Conservation (phyloP, 495 filamentous ascomycete species). For the Hypoxylon crocopeplum region DNA sequence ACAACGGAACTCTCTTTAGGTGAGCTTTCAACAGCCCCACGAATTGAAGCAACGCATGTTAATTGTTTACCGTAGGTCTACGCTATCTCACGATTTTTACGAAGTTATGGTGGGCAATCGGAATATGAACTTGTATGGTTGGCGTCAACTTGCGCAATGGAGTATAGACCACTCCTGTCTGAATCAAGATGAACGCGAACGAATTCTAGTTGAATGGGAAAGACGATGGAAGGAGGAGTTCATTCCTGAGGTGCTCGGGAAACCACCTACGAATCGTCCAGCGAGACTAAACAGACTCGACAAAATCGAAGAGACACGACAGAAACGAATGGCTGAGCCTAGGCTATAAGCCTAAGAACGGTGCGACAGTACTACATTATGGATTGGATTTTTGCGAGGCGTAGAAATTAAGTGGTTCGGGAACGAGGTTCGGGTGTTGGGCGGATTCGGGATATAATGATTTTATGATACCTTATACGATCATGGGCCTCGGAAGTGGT, state of each 20-base stretch:
- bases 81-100: constrained; percentile 64
- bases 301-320: constrained; percentile 7
- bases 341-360: constrained; percentile 1
- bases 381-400: constrained; percentile 6
- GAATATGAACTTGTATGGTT: constrained; percentile 59
- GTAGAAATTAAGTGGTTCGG: background rate
- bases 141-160: constrained; percentile 61
- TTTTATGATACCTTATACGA: constrained; percentile 20
- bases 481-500: background rate
- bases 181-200: constrained; percentile 39
- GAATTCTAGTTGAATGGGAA: constrained; percentile 50
- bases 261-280: background rate
- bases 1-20: constrained; percentile 63
- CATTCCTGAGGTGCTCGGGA: constrained; percentile 32
- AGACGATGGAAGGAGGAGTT: constrained; percentile 51
- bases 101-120: constrained; percentile 60
- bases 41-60: background rate
- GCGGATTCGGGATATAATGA: constrained; percentile 6
- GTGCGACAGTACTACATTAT: background rate
- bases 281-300: constrained; percentile 16
- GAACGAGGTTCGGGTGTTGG: background rate
- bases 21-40: constrained; percentile 27
- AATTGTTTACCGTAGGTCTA: constrained; percentile 48
- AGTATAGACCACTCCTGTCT: constrained; percentile 62
- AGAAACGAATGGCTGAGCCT: constrained; percentile 4